phyloP scores from a whole-genome alignment of 345 rosid genomes.

The Populus pruinosa region DNA sequence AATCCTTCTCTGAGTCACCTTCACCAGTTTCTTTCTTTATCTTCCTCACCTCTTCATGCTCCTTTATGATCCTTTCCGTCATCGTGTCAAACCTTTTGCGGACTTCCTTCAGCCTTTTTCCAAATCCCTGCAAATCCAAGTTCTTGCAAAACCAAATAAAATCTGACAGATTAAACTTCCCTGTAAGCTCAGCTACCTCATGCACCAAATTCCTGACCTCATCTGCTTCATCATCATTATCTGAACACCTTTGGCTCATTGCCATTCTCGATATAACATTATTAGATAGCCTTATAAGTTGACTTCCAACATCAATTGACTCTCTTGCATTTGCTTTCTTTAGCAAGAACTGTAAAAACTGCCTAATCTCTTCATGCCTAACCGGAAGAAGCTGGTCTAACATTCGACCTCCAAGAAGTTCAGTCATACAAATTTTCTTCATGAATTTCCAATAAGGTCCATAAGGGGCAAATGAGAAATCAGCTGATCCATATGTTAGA shows the following conservation, averaged over 20 bases:
- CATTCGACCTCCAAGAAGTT: slow-evolving; percentile 42
- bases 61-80: slow-evolving; percentile 41
- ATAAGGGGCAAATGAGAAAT: slow-evolving; percentile 50
- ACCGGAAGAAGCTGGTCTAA: slow-evolving; percentile 37
- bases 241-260: slow-evolving; percentile 41
- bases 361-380: slow-evolving; percentile 36
- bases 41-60: slow-evolving; percentile 44
- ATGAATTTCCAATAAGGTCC: slow-evolving; percentile 65
- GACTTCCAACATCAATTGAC: slow-evolving; percentile 39
- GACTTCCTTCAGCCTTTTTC: slow-evolving; percentile 34
- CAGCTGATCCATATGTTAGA: slow-evolving; percentile 53
- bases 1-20: slow-evolving; percentile 29
- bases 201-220: slow-evolving; percentile 42
- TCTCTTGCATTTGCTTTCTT: slow-evolving; percentile 32
- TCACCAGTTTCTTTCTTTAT: slow-evolving; percentile 13
- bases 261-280: slow-evolving; percentile 42
- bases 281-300: slow-evolving; percentile 38
- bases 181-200: slow-evolving; percentile 31
- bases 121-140: slow-evolving; percentile 48
- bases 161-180: slow-evolving; percentile 52
- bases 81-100: slow-evolving; percentile 34
- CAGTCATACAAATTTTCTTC: slow-evolving; percentile 54
- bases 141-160: slow-evolving; percentile 53
- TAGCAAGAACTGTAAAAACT: slow-evolving; percentile 26
- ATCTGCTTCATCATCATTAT: slow-evolving; percentile 37